Conservation (phyloP, 176 grass and related monocot genomes). For the Leersia perrieri region DNA sequence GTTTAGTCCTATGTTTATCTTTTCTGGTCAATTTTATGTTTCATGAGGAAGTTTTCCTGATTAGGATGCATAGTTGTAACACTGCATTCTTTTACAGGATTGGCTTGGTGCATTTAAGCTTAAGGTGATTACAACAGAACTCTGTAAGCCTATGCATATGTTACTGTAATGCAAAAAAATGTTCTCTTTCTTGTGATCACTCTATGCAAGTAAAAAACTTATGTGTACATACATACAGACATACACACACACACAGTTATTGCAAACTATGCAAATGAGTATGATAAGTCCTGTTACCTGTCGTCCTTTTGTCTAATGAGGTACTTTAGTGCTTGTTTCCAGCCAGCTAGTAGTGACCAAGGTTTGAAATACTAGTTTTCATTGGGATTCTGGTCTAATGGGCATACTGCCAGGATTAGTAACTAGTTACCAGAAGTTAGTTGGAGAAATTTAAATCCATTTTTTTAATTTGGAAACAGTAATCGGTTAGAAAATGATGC, state of each 20-base stretch:
- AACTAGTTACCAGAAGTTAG: not conserved
- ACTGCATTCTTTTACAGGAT: conserved; percentile 32
- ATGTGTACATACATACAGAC: too few species aligned
- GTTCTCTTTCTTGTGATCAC: conserved; percentile 15
- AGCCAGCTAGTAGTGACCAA: not conserved
- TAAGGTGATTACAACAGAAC: conserved; percentile 20
- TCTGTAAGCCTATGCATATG: conserved; percentile 38
- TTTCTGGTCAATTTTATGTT: not conserved
- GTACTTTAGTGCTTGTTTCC: not conserved
- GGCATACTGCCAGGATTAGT: not conserved
- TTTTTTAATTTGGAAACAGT: not conserved
- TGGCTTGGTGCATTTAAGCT: conserved; percentile 44
- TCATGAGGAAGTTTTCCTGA: not conserved
- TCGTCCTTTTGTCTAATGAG: not conserved
- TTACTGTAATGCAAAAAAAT: not conserved
- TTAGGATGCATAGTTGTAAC: not conserved
- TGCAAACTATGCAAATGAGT: not conserved
- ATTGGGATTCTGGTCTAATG: not conserved
- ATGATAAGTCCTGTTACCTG: not conserved
- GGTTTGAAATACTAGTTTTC: not conserved
- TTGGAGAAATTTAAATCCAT: not conserved
- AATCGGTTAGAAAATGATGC: not conserved
- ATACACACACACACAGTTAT: too few species aligned
- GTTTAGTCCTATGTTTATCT: conserved; percentile 30
- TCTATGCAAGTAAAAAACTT: conserved; percentile 1